Base-by-base conservation (phyloP, 2,329 filamentous ascomycete genomes). In the Amauroascus verrucosus region DNA sequence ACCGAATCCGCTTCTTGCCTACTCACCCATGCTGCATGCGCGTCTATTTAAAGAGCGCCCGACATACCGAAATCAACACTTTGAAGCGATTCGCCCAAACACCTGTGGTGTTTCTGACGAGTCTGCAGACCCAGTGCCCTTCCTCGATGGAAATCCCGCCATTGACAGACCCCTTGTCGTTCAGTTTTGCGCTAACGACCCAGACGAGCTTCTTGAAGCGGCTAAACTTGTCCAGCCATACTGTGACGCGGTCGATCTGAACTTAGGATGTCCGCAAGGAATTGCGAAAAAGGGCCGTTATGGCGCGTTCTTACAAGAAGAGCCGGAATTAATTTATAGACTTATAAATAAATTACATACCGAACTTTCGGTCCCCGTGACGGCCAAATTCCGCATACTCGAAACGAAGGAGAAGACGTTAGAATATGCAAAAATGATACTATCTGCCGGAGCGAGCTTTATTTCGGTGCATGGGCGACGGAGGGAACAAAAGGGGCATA, bases 21-120 rank as follows among this genome's bases (percentile, higher is more conserved):
- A 98, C 67, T 88, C 89, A 0, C 93, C 93, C 47, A 98, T 98
- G 93, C 80, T 95, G 58, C 93, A 98, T 68, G 89, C 93, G 2
- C 86, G 90, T 53, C 78, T 97, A 59, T 98, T 94, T 67, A 77
- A 78, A 43, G 85, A 95, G 58, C 83, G 80, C 9, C 73, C 81
- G 18, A 84, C 83, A 57, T 94, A 95, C 70, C 84, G 91, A 60
- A 77, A 82, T 51, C 75, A 82, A 7, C 84, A 93, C 67, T 96
- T 97, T 69, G 86, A 95, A 62, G 82, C 88, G 1, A 77, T 75
- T 4, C 70, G 70, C 26, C 62, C 60, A 8, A 57, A 56, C 38
- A 58, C 60, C 26, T 54, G 66, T 30, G 20, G 13, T 26, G 16
- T n/a, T 30, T 3, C 14, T 1, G 20, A 26, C 24, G 9, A 41